Evolutionary conservation across 1,139 yeast species (phyloP).

Genomic region (Taphrina wiesneri): DNA sequence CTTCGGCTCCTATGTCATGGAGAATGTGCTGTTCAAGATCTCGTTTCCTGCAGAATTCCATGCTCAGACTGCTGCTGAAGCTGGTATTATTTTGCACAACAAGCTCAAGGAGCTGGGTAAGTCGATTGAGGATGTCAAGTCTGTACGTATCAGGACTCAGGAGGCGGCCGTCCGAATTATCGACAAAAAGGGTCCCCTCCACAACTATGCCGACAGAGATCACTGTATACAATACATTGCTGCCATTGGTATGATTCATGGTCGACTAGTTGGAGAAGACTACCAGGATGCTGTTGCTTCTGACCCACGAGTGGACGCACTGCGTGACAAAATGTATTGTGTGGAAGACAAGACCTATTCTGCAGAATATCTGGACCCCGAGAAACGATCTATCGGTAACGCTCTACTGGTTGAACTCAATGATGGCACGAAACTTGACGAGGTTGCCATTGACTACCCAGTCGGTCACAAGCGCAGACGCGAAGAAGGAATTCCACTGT

Average conservation of each 20-base stretch:
- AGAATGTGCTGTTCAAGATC: conserved; percentile 60
- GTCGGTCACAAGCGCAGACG: conserved; percentile 61
- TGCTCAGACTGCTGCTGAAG: conserved; percentile 66
- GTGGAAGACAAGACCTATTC: conserved; percentile 55
- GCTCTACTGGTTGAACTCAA: conserved; percentile 55
- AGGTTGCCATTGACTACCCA: conserved; percentile 58
- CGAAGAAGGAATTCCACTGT: conserved; percentile 59
- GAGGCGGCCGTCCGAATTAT: conserved; percentile 62
- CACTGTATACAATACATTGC: conserved; percentile 65
- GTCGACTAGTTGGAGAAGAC: conserved; percentile 59
- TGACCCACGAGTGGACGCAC: conserved; percentile 55
- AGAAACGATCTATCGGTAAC: conserved; percentile 59
- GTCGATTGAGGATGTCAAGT: conserved; percentile 54
- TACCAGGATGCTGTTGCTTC: conserved; percentile 56
- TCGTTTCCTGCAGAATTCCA: conserved; percentile 68
- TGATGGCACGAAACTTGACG: conserved; percentile 58
- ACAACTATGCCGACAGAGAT: conserved; percentile 64
- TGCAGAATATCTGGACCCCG: conserved; percentile 58
- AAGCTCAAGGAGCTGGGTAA: conserved; percentile 50
- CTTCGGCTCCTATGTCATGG: conserved; percentile 64
- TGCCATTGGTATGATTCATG: conserved; percentile 58
- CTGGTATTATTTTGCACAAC: conserved; percentile 53
- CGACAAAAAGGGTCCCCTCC: conserved; percentile 59
- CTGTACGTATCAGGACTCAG: conserved; percentile 57
- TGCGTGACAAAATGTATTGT: conserved; percentile 58